Evolutionary conservation across 1,284 basidiomycete species (phyloP).

Genomic region (Leccinum insigne): DNA sequence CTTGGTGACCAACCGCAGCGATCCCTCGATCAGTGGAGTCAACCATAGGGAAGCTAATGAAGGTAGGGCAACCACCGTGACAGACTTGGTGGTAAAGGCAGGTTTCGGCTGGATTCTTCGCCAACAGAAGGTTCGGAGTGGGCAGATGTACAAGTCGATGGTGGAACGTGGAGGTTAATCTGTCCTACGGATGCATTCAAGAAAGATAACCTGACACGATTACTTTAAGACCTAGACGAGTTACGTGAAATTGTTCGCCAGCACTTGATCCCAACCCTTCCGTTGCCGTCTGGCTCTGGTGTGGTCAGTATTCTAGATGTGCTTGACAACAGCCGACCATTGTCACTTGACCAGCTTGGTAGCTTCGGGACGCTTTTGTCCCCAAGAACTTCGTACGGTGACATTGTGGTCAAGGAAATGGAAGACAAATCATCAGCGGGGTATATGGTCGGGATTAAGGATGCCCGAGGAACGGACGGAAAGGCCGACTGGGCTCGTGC

Average conservation of each 20-base stretch:
- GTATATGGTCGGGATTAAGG: slow-evolving; percentile 88
- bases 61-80: slow-evolving; percentile 88
- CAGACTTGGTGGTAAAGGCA: slow-evolving; percentile 77
- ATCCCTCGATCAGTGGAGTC: slow-evolving; percentile 68
- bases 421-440: slow-evolving; percentile 42
- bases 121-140: slow-evolving; percentile 50
- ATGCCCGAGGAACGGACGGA: slow-evolving; percentile 76
- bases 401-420: slow-evolving; percentile 73
- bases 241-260: slow-evolving; percentile 80
- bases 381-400: slow-evolving; percentile 65
- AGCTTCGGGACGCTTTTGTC: slow-evolving; percentile 77
- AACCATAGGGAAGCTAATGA: slow-evolving; percentile 86
- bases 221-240: slow-evolving; percentile 62
- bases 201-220: slow-evolving; percentile 79
- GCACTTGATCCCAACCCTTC: slow-evolving; percentile 77
- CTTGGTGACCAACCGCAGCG: slow-evolving; percentile 83
- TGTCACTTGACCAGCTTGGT: slow-evolving; percentile 68
- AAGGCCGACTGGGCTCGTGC: slow-evolving; percentile 78
- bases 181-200: slow-evolving; percentile 92
- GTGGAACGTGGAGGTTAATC: slow-evolving; percentile 78
- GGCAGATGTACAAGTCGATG: slow-evolving; percentile 49
- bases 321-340: slow-evolving; percentile 66
- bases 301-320: slow-evolving; percentile 35
- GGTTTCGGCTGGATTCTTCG: slow-evolving; percentile 80
- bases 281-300: slow-evolving; percentile 25